These are phyloP conservation scores for Phytopythium kandeliae DNA, from an alignment of 352 stramenopile genomes.

Conservation along the genomic window DNA sequence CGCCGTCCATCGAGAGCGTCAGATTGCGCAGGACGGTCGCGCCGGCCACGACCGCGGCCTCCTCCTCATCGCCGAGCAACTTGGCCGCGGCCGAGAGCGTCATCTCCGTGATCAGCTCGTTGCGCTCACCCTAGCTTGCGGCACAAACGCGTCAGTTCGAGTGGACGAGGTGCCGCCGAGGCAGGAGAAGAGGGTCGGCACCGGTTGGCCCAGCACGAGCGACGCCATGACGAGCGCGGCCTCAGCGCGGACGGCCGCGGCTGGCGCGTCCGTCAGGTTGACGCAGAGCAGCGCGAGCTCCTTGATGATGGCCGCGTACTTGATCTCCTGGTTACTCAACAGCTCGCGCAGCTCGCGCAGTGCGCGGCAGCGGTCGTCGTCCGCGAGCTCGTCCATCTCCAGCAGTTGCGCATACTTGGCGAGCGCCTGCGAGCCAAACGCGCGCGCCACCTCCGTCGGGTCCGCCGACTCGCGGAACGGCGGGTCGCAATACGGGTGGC, in stretches of 20 bases:
- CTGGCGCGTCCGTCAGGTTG: slow-evolving; percentile 35
- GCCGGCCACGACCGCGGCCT: slow-evolving; percentile 35
- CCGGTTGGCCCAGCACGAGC: slow-evolving; percentile 49
- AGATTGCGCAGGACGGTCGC: slow-evolving; percentile 55
- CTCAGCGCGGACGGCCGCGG: slow-evolving; percentile 32
- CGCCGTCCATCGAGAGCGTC: slow-evolving; percentile 51
- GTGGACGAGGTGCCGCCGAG: no score
- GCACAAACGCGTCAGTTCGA: background rate
- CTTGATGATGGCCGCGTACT: slow-evolving; percentile 38
- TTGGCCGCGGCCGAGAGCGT: slow-evolving; percentile 39
- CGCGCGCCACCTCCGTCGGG: slow-evolving; percentile 42
- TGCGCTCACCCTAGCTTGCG: slow-evolving; percentile 15
- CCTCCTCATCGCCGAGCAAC: slow-evolving; percentile 36
- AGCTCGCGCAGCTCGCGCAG: slow-evolving; percentile 45
- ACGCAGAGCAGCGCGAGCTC: slow-evolving; percentile 52
- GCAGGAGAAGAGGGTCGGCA: slow-evolving; percentile 15
- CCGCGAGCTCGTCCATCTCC: slow-evolving; percentile 39
- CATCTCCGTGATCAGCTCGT: slow-evolving; percentile 45
- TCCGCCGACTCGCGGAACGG: slow-evolving; percentile 55
- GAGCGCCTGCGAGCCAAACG: slow-evolving; percentile 44
- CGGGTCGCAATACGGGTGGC: slow-evolving; percentile 50
- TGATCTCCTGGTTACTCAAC: slow-evolving; percentile 54
- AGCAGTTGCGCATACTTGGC: slow-evolving; percentile 60
- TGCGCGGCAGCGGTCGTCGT: slow-evolving; percentile 44
- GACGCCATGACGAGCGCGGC: slow-evolving; percentile 44